Base-by-base conservation (phyloP, 805 yeast genomes). In the Kodamaea sagamina region DNA sequence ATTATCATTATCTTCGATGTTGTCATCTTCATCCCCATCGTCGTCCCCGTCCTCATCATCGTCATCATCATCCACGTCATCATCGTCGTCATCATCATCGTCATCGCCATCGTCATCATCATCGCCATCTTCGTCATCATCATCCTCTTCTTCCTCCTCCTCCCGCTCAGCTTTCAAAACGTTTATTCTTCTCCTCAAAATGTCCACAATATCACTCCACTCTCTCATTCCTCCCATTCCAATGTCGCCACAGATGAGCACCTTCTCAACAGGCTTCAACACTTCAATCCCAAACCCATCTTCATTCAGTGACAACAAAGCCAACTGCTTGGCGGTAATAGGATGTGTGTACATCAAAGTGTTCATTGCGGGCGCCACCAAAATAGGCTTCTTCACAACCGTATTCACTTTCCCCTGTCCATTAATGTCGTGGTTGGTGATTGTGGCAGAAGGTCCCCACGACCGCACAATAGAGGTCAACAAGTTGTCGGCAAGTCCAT, bases 161-260 rank as follows among this genome's bases (percentile, higher is more conserved):
- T 55, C 55, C 38, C 56, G 49, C 40, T 62, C 68, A 3, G 56
- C 58, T 38, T 61, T 59, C 28, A 69, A 48, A 3, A 51, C 43
- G 34, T 48, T 54, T 36, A 70, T 63, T 41, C 63, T 59, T 32
- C 69, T 59, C 41, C 74, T 58, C 40, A 71, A 52, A 12, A 67
- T 68, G 45, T 71, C 75, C 17, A 71, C 77, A 18, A 71, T 55
- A 25, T 71, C 77, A 47, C 52, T 58, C 77, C 77, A 71, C 55
- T 71, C 77, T 40, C 75, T 54, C 77, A 71, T 71, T 6, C 77
- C 77, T 4, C 77, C 77, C 75, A 71, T 71, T 1, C 77, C 77
- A 36, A 71, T 71, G 48, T 71, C 77, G 4, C 77, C 77, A 56
- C 77, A 71, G 6, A 71, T 69, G 47, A 71, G 60, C 1, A 71